phyloP scores from a whole-genome alignment of 345 rosid genomes.

The Draba incana region DNA sequence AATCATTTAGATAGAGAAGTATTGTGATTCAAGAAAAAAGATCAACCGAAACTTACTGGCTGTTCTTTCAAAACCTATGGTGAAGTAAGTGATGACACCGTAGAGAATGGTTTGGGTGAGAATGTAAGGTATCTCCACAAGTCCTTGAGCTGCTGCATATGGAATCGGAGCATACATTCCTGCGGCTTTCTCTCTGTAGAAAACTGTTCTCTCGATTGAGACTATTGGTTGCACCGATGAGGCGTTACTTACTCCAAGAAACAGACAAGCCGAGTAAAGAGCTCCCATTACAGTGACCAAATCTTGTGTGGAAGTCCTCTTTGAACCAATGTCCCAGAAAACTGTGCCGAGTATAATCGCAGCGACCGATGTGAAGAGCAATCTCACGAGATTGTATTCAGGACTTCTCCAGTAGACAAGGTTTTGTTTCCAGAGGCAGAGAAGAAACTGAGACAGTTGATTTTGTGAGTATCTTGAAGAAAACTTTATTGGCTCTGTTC shows the following conservation, averaged over 20 bases:
- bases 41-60: conserved; percentile 51
- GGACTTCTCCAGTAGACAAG: conserved; percentile 98
- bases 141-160: conserved; percentile 87
- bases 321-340: conserved; percentile 76
- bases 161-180: conserved; percentile 80
- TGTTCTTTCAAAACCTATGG: conserved; percentile 77
- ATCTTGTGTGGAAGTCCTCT: conserved; percentile 62
- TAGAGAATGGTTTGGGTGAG: conserved; percentile 66
- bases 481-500: conserved; percentile 66
- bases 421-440: conserved; percentile 82
- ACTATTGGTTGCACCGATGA: conserved; percentile 90
- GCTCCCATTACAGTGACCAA: conserved; percentile 77
- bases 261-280: conserved; percentile 76
- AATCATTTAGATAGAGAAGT: neutral
- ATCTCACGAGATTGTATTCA: conserved; percentile 70
- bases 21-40: neutral
- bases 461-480: conserved; percentile 58
- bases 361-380: conserved; percentile 57
- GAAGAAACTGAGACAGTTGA: conserved; percentile 54
- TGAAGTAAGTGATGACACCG: conserved; percentile 81
- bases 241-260: conserved; percentile 87
- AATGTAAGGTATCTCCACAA: conserved; percentile 91
- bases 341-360: conserved; percentile 77
- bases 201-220: conserved; percentile 84
- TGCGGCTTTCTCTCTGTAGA: conserved; percentile 91